Conservation (phyloP, 2,329 filamentous ascomycete genomes). For the Fusarium tanahbumbuense region DNA sequence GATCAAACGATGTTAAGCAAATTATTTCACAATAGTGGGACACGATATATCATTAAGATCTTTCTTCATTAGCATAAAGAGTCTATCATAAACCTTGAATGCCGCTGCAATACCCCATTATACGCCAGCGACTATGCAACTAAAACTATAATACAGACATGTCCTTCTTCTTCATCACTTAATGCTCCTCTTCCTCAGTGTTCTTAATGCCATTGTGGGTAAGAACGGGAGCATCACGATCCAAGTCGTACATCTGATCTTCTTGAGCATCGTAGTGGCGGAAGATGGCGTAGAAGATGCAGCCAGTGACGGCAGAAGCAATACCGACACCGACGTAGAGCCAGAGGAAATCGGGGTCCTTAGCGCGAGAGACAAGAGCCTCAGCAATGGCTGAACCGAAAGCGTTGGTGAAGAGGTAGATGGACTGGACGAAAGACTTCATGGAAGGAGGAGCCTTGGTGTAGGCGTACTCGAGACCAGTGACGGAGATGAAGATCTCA, state of each 20-base stretch:
- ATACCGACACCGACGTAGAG: constrained; percentile 70
- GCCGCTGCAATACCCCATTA: background rate
- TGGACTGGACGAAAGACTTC: constrained; percentile 69
- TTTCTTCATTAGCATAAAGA: background rate
- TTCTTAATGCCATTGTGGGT: constrained; percentile 18
- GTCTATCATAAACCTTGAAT: constrained; percentile 1
- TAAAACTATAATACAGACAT: constrained; percentile 3
- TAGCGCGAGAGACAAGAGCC: constrained; percentile 68
- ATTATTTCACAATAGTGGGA: background rate
- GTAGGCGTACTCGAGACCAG: constrained; percentile 78
- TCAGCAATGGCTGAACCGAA: constrained; percentile 70
- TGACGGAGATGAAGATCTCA: constrained; percentile 74
- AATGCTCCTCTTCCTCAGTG: background rate
- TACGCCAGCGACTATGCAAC: background rate
- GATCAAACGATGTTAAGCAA: background rate
- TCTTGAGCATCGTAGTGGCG: constrained; percentile 54
- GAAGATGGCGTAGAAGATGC: constrained; percentile 62
- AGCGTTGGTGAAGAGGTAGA: constrained; percentile 71
- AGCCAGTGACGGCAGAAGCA: constrained; percentile 60
- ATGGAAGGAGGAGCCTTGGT: constrained; percentile 78
- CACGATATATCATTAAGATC: background rate
- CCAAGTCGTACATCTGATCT: constrained; percentile 55
- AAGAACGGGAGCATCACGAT: constrained; percentile 50
- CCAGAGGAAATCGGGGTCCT: constrained; percentile 74
- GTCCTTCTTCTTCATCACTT: background rate